Base-by-base conservation (phyloP, 2,329 filamentous ascomycete species). In the Coniella lustricola region DNA sequence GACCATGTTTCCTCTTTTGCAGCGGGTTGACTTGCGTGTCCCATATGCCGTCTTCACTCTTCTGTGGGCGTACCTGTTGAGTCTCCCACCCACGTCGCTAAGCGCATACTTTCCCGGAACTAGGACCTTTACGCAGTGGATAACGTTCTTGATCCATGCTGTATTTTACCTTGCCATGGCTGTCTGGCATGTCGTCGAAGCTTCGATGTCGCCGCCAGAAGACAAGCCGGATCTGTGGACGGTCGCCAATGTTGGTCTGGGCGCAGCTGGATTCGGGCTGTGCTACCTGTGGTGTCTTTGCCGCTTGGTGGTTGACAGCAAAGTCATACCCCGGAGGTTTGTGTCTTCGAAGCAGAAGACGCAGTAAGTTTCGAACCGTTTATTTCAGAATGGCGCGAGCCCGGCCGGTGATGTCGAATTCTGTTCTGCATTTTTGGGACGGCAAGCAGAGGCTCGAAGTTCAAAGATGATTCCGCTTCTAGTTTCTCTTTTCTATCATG, bases 181-280 rank as follows among this genome's bases (percentile, higher is more conserved):
- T 13, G 74, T 66, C 13, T 96, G 93, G 89, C 93, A 98, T 64
- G 65, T 87, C 12, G 69, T 81, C 1, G 88, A 95, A 57, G 76
- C 77, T 1, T 81, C 82, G 52, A 67, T 90, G 1, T 53, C 65
- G 9, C 82, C 90, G 13, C 90, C 91, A 4, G 58, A 70, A 0
- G 74, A 77, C 50, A 96, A 95, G 67, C 93, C 93, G 0, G 93
- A 98, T 68, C 70, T 98, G 1, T 98, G 91, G 91, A 84, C 94
- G 3, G 90, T 98, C 3, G 77, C 82, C 12, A 98, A 98, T 60
- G 90, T 93, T 8, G 81, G 89, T 16, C 68, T 97, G 18, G 93
- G 93, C 7, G 87, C 87, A 18, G 83, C 79, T 3, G 93, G 89
- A 0, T 98, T 97, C 63, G 79, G 79, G 0, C 68, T 95, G 31